These are phyloP conservation scores for Eucalyptus marginata DNA, from an alignment of 345 rosid genomes.

Conservation along the genomic window DNA sequence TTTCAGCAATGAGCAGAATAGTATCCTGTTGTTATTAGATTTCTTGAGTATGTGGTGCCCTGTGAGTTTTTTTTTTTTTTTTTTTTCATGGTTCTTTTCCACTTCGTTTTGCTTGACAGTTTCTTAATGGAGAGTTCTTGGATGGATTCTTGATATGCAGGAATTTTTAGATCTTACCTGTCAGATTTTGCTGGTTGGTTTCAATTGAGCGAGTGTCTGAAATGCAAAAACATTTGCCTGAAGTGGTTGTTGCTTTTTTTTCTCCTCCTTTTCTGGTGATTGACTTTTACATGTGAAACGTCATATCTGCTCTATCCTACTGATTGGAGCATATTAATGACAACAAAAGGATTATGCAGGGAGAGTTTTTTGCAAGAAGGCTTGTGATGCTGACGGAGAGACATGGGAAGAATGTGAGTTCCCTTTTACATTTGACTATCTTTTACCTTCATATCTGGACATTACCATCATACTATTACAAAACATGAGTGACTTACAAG, in stretches of 20 bases:
- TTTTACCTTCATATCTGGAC: not conserved
- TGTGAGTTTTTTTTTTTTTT: not conserved
- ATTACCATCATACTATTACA: not conserved
- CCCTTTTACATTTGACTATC: not conserved
- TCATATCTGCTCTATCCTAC: not conserved
- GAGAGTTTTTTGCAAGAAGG: slow-evolving; percentile 99
- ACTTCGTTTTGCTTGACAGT: not conserved
- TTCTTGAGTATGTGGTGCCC: not conserved
- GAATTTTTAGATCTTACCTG: not conserved
- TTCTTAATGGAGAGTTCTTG: not conserved
- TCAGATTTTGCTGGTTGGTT: not conserved
- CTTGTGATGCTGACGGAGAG: slow-evolving; percentile 71
- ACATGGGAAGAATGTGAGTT: slow-evolving; percentile 94
- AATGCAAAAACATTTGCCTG: not conserved
- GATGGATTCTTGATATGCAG: not conserved
- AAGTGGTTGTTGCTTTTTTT: not conserved
- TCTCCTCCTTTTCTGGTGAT: not conserved
- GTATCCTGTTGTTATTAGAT: not conserved
- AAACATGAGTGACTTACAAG: not conserved
- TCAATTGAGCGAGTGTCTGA: not conserved
- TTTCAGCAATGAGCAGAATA: not conserved
- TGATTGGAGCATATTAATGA: not conserved
- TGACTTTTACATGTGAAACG: not conserved
- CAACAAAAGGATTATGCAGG: slow-evolving; percentile 23
- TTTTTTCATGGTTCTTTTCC: not conserved